Evolutionary conservation across 2,329 filamentous ascomycete species (phyloP), one percentile per base, ranked within the genome.

Genomic region (Pestalotiopsis sp.): DNA sequence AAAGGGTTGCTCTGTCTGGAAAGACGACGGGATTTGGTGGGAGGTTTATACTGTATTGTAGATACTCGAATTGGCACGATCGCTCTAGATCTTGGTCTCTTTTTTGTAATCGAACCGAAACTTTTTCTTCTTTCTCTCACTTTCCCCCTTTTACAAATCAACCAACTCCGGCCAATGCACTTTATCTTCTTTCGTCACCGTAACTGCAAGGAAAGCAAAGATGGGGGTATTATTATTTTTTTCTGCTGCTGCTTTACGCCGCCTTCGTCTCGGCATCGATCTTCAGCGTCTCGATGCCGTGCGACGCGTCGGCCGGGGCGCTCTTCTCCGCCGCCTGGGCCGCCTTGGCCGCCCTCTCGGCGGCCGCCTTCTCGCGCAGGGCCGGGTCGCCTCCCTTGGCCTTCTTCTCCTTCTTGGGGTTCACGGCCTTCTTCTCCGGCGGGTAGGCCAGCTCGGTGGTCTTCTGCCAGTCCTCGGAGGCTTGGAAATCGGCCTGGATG

Each of bases 401-500:
- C 39, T 63, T 63, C 66, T 67, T 67, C 25, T 49, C 58, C 59
- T 95, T 89, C 86, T 95, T 96, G 70, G 85, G 84, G 82, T 93
- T 93, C 85, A 92, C 92, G 74, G 88, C 89, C 82, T 94, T 92
- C 73, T 89, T 87, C 31, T 84, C 84, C 0, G 87, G 84, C 1
- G 96, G 96, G 86, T 98, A 99, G 38, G 95, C 96, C 78, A 92
- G 91, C 66, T 88, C 78, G 64, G 91, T 88, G 66, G 94, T 87
- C 68, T 90, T 89, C 82, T 97, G 92, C 94, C 94, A 98, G 76
- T 95, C 93, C 38, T 86, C 76, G 0, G 88, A 91, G 0, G 86
- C 87, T 71, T 92, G 83, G 82, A 89, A 98, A 5, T 91, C 91
- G 3, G 84, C 86, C 72, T 91, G 90, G 69, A 99, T 95, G 1